Evolutionary conservation across 805 yeast genomes (phyloP), one percentile per base, ranked within the genome.

Genomic region (Kluyveromyces siamensis): DNA sequence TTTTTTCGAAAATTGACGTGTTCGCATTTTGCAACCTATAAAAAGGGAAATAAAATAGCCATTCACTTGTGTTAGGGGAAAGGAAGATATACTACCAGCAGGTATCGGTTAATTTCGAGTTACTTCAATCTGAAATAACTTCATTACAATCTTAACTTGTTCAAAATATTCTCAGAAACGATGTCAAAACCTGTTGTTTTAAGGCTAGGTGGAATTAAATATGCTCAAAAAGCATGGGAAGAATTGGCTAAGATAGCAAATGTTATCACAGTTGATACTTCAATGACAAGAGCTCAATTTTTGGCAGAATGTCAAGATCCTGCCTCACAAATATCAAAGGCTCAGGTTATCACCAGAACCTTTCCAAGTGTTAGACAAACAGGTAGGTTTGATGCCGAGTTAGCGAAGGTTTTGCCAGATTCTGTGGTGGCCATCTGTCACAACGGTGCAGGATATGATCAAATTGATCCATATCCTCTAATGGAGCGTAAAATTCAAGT

Each of bases 401-500:
- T 84, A 52, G 72, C 78, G 18, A 54, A 64, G 9, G 72, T 73
- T 27, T 69, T 84, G 48, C 91, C 91, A 4, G 48, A 65, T 1
- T 62, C 79, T 0, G 71, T 84, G 7, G 71, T 72, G 50, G 68
- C 77, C 13, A 67, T 84, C 13, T 70, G 79, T 52, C 87, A 83
- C 62, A 68, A 73, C 51, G 90, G 90, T 49, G 91, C 91, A 0
- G 90, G 86, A 5, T 83, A 84, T 63, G 91, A 84, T 60, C 88
- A 83, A 64, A 70, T 83, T 41, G 86, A 83, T 53, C 74, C 77
- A 3, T 69, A 68, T 21, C 75, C 79, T 17, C 74, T 81, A 52
- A 69, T 73, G 3, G 70, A 68, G 19, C 69, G 73, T 38, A 72
- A 74, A 27, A 77, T 84, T 52, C 87, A 81, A 62, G 72, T 84